Evolutionary conservation across 73 alveolate species (phyloP).

Genomic region (Paramecium pentaurelia): DNA sequence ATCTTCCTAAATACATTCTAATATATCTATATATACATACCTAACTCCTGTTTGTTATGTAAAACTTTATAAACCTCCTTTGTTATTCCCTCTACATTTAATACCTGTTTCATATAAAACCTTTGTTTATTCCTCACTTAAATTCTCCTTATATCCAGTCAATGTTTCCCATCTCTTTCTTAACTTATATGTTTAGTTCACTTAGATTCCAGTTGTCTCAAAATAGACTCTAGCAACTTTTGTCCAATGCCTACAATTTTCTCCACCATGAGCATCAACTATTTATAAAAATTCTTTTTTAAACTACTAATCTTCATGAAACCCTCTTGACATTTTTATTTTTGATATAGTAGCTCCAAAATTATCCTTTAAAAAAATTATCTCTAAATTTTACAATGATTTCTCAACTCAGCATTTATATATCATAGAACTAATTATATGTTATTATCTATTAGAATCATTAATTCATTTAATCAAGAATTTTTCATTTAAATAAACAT

Average conservation of each 20-base stretch:
- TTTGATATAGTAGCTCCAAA: not conserved
- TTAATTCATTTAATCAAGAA: too few relatives aligned
- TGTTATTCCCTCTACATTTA: not conserved
- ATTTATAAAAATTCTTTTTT: not conserved
- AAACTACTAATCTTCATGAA: not conserved
- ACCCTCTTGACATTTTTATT: not conserved
- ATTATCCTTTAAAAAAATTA: not conserved
- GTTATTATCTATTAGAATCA: not conserved
- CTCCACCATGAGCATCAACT: constrained; percentile 23
- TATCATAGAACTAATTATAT: not conserved
- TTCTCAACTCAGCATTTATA: not conserved
- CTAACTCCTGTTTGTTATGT: not conserved
- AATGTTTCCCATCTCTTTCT: constrained; percentile 15
- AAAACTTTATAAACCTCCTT: not conserved
- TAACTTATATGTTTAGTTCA: not conserved
- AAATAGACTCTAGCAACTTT: not conserved
- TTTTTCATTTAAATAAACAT: too few relatives aligned
- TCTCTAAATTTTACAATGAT: not conserved
- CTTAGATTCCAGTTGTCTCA: not conserved
- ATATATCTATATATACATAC: not conserved
- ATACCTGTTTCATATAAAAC: not conserved
- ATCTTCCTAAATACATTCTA: constrained; percentile 9
- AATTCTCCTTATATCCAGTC: not conserved
- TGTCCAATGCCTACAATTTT: constrained; percentile 13
- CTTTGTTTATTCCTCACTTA: not conserved